Evolutionary conservation across 257 asterid genomes (phyloP), one percentile per base, ranked within the genome.

Genomic region (Nicotiana knightiana): DNA sequence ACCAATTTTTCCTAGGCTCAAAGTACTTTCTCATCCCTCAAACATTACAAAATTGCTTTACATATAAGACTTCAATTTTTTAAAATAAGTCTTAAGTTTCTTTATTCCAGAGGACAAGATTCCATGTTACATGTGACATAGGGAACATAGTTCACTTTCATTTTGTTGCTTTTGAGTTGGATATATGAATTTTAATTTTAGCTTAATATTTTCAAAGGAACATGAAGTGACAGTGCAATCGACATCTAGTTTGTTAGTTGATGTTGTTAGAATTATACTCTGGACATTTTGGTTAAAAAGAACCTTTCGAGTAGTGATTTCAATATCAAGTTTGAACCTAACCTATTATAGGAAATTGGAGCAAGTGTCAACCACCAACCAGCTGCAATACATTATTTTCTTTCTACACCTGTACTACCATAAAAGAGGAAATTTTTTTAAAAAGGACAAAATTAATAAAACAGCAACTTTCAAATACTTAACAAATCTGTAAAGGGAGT

Each of bases 321-420:
- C 59, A 85, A 76, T 3, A 66, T 76, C 85, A 81, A 81, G 76
- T 82, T 73, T 64, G 83, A 81, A 87, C 90, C 87, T 80, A 86
- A 86, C 78, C 85, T 86, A 85, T 86, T n/a, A 84, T 85, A 80
- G 39, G 6, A 81, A 77, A 26, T 4, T 17, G 83, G 76, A 71
- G 82, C 61, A 70, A 59, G 81, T 65, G 80, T 84, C 91, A 86
- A 88, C 87, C 82, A 77, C 86, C 85, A 76, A 53, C 79, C 71
- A 33, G 57, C 46, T 51, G 79, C 24, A 43, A 18, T 28, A 76
- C 86, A 62, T 43, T 79, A 51, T 75, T 75, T 75, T 24, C 62
- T 75, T 33, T 33, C 33, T 61, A 21, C 5, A 61, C 13, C 24
- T 21, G 32, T 61, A 39, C 51, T 67, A 10, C 13, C 73, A 64